These are phyloP conservation scores for Gossypium aridum DNA, from an alignment of 441 rosid genomes.

Conservation along the genomic window DNA sequence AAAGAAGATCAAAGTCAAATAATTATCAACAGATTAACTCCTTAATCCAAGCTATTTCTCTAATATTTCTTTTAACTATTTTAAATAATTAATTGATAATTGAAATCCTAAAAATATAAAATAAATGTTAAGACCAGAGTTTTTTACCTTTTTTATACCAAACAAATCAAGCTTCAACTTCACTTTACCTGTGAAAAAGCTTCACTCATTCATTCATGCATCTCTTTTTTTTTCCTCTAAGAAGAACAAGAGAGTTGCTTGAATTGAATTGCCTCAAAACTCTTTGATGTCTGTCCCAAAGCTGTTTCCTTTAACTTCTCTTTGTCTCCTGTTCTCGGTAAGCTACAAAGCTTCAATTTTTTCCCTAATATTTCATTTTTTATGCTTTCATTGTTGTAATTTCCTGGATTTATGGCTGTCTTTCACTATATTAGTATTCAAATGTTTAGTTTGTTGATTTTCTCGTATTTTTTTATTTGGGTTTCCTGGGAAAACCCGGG, in stretches of 20 bases:
- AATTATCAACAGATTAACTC: too few relatives aligned
- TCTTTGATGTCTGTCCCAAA: neutral
- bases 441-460: neutral
- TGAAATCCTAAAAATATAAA: neutral
- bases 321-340: neutral
- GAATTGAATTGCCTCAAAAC: neutral
- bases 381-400: neutral
- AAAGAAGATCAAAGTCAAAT: too few relatives aligned
- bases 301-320: neutral
- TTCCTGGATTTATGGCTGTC: neutral
- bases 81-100: neutral
- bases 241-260: neutral
- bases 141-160: neutral
- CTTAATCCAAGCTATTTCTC: neutral
- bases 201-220: neutral
- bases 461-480: neutral
- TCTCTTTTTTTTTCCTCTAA: neutral
- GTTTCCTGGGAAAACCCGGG: neutral
- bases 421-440: neutral
- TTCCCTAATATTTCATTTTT: neutral
- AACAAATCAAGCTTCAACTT: neutral
- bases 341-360: constrained; percentile 2
- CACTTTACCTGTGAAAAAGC: neutral
- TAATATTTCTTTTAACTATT: neutral
- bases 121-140: neutral